Evolutionary conservation across 2,329 filamentous ascomycete species (phyloP).

Genomic region (Colletotrichum navitas): DNA sequence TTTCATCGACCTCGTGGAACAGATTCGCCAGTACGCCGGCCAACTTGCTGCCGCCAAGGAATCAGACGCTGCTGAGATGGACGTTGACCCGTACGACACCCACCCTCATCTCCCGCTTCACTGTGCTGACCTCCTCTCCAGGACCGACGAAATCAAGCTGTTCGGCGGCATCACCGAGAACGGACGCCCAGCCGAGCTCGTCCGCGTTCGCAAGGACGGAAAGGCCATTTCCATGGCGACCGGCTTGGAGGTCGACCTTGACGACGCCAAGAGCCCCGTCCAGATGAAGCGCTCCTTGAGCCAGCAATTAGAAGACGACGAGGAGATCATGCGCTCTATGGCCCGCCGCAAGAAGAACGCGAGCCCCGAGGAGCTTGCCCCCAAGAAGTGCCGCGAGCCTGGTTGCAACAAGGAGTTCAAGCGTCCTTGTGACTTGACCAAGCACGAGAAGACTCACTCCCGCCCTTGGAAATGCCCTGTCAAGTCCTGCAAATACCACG

Average conservation of each 20-base stretch:
- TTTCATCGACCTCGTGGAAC: slow-evolving; percentile 95
- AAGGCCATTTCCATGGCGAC: slow-evolving; percentile 83
- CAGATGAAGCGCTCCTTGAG: slow-evolving; percentile 76
- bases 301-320: slow-evolving; percentile 81
- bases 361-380: slow-evolving; percentile 84
- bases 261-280: slow-evolving; percentile 61
- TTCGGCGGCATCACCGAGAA: slow-evolving; percentile 85
- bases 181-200: slow-evolving; percentile 85
- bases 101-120: not conserved
- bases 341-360: slow-evolving; percentile 95
- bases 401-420: slow-evolving; percentile 94
- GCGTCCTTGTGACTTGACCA: slow-evolving; percentile 95
- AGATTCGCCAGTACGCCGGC: slow-evolving; percentile 90
- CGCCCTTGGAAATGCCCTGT: slow-evolving; percentile 95
- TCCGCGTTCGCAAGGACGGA: slow-evolving; percentile 84
- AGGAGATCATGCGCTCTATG: slow-evolving; percentile 91
- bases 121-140: slow-evolving; percentile 43
- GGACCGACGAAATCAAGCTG: slow-evolving; percentile 79
- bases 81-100: slow-evolving; percentile 67
- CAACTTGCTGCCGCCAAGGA: slow-evolving; percentile 82
- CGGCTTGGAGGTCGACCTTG: slow-evolving; percentile 71
- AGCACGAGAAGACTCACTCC: slow-evolving; percentile 98
- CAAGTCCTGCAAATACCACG: slow-evolving; percentile 87
- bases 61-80: slow-evolving; percentile 69
- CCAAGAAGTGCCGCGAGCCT: slow-evolving; percentile 79